Evolutionary conservation across 192 early-diverging fungal species (phyloP).

Genomic region (Coemansia sp.): DNA sequence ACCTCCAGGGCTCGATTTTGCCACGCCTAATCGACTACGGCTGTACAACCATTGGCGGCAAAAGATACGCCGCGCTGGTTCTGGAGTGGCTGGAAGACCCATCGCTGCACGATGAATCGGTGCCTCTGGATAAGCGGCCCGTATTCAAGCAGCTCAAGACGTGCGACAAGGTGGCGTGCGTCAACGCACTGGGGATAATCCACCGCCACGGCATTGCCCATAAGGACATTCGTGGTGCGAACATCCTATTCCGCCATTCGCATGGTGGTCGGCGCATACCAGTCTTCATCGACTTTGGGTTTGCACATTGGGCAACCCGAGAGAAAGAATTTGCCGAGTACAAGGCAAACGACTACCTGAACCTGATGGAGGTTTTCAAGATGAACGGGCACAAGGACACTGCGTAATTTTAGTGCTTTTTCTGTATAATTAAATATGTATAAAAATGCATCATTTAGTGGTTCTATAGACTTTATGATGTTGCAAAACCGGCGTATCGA

Average conservation of each 20-base stretch:
- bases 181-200: background rate
- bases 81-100: background rate
- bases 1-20: background rate
- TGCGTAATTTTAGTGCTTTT: background rate
- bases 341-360: background rate
- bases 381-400: background rate
- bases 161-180: background rate
- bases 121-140: background rate
- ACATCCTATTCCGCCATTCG: background rate
- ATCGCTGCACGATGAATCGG: background rate
- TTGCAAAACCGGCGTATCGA: no score
- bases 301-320: background rate
- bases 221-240: constrained; percentile 2
- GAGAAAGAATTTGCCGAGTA: background rate
- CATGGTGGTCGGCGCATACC: background rate
- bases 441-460: no score
- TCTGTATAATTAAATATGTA: no score
- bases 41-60: background rate
- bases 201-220: constrained; percentile 1
- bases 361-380: background rate
- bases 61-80: background rate
- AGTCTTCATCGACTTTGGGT: constrained; percentile 4
- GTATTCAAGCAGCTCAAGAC: background rate
- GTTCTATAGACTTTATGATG: no score
- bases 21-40: constrained; percentile 1